Percentiles rank a stretch among this genome's conserved stretches.
phyloP scores from a whole-genome alignment of 2,329 filamentous ascomycete genomes.

The Ascochyta clinopodiicola region DNA sequence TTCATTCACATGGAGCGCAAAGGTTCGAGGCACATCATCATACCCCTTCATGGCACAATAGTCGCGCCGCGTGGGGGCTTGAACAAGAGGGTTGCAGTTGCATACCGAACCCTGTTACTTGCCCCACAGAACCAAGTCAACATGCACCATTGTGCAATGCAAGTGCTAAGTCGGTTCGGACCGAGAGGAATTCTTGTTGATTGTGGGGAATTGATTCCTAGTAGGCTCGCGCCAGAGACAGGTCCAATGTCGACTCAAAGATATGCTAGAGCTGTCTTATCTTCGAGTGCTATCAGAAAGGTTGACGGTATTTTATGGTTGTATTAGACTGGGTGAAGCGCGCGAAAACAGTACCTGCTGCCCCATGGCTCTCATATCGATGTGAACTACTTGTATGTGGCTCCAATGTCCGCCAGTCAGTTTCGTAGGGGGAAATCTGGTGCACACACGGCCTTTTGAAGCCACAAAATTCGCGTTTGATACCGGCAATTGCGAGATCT shows the following conservation, averaged over 20 bases:
- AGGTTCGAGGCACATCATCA: slow-evolving; percentile 5
- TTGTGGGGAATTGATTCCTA: not conserved
- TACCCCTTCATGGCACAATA: slow-evolving; percentile 16
- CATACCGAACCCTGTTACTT: slow-evolving; percentile 1
- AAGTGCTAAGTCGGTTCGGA: slow-evolving; percentile 4
- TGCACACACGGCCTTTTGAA: not conserved
- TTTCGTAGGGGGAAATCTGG: not conserved
- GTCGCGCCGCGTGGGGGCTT: slow-evolving; percentile 6
- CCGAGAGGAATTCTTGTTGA: not conserved
- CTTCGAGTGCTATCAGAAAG: too few relatives aligned
- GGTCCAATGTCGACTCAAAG: not conserved
- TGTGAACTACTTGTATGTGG: not conserved
- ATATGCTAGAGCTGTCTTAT: too few relatives aligned
- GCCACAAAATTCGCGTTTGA: slow-evolving; percentile 4
- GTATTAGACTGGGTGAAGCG: too few relatives aligned
- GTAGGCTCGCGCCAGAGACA: not conserved
- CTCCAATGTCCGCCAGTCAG: not conserved
- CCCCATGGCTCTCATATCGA: too few relatives aligned
- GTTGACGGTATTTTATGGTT: too few relatives aligned
- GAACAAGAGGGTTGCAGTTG: not conserved
- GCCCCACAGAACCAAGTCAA: not conserved
- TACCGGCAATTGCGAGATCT: slow-evolving; percentile 4
- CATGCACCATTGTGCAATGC: not conserved
- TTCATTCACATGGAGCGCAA: not conserved
- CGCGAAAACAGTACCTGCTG: too few relatives aligned